Base-by-base conservation (phyloP, 192 early-diverging fungal species). In the Coemansia sp. region DNA sequence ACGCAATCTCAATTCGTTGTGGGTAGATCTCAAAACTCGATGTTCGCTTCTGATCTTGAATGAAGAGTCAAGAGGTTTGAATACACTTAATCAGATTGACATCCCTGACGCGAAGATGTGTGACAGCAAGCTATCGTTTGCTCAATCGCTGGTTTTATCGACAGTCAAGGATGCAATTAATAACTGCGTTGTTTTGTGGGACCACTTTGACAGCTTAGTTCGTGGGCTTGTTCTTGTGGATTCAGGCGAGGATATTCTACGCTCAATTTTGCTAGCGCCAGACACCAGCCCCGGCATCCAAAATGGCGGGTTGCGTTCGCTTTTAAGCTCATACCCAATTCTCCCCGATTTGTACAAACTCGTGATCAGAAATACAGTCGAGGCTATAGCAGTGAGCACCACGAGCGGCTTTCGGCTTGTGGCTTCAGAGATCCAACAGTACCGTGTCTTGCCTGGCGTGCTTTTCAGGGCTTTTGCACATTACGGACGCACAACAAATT, bases 41-140 rank as follows among this genome's bases (percentile, higher is more conserved):
- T 80, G 78, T 56, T 71, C 78, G 5, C 64, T 80, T 22, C 62
- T 80, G 49, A 66, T 80, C 15, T 52, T 72, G 11, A 70, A 75
- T 49, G 75, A 80, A 67, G 78, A 75, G 39, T 36, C 56, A 22
- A 41, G 6, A 15, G 32, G 32, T 15, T 58, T 26, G 56, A 13
- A 41, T 18, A 55, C 62, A 0, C 52, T 73, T 9, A 26, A 55
- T 18, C 60, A 63, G 40, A 61, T 43, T 11, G 59, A 60, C 18
- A 45, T 73, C 13, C 57, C 52, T 8, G 65, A 63, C 13, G 21
- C 32, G 13, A 59, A 66, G 16, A 61, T 62, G 13, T 21, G 32
- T 16, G 10, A 1, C 9, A 59, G 62, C 47, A 63, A 55, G 39
- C 43, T 43, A 0, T 18, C 51, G 32, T 61, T 22, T 49, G 66